Conservation (phyloP, 2,329 filamentous ascomycete species). For the Eutypa lata region DNA sequence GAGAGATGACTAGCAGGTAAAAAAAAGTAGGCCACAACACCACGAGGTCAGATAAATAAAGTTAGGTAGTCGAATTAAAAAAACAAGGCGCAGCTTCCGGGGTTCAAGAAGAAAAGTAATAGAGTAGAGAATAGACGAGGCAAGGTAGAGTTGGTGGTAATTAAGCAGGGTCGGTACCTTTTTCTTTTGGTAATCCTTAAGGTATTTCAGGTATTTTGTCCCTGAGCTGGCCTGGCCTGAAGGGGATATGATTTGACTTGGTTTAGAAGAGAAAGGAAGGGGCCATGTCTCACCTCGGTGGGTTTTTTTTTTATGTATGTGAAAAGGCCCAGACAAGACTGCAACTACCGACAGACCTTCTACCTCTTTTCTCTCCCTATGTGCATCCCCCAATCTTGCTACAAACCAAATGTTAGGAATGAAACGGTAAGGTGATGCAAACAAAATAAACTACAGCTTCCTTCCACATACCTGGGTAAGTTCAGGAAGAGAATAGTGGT, state of each 20-base stretch:
- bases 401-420: neutral
- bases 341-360: neutral
- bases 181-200: neutral
- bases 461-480: neutral
- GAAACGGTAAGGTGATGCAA: neutral
- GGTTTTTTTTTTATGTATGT: neutral
- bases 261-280: neutral
- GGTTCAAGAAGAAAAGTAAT: neutral
- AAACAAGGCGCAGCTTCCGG: neutral
- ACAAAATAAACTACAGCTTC: neutral
- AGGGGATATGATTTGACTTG: neutral
- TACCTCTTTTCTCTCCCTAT: neutral
- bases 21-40: neutral
- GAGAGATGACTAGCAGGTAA: neutral
- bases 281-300: neutral
- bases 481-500: neutral
- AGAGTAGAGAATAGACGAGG: neutral
- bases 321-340: neutral
- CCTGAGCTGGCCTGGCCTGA: neutral
- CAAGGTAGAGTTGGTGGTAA: neutral
- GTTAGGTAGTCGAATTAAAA: neutral
- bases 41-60: neutral
- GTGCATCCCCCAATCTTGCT: neutral
- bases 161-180: neutral
- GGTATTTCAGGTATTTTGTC: neutral